Evolutionary conservation across 2,329 filamentous ascomycete species (phyloP).

Genomic region (Ascosphaera apis): DNA sequence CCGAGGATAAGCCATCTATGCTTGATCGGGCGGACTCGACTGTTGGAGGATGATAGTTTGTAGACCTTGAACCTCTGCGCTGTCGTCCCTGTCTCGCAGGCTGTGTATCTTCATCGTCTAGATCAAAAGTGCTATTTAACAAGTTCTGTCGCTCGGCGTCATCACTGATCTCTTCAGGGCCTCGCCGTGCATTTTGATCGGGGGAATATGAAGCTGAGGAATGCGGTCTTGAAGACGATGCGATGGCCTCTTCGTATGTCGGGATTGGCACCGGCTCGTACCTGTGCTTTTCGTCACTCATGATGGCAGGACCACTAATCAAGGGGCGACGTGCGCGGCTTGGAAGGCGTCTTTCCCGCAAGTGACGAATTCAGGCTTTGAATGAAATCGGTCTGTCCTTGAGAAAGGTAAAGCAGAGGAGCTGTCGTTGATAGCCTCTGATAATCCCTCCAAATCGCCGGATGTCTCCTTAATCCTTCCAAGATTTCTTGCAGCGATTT

Average conservation of each 20-base stretch:
- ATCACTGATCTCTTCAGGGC: slow-evolving; percentile 38
- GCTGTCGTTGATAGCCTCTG: no score
- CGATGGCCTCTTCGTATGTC: slow-evolving; percentile 52
- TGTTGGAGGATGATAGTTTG: slow-evolving; percentile 54
- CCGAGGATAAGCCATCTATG: slow-evolving; percentile 24
- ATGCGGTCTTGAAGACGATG: slow-evolving; percentile 31
- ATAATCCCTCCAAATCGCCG: no score
- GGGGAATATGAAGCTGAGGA: slow-evolving; percentile 6
- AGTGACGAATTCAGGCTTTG: no score
- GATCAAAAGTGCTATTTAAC: slow-evolving; percentile 24
- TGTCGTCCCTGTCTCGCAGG: slow-evolving; percentile 19
- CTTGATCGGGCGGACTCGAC: slow-evolving; percentile 55
- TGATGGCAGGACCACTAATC: slow-evolving; percentile 9
- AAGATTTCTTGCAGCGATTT: no score
- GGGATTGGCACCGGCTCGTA: slow-evolving; percentile 51
- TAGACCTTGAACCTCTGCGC: slow-evolving; percentile 5
- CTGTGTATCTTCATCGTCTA: slow-evolving; percentile 11
- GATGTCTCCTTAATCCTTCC: no score
- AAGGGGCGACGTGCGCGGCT: background rate
- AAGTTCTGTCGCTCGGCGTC: slow-evolving; percentile 60
- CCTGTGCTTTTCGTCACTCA: slow-evolving; percentile 30
- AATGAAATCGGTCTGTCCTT: no score
- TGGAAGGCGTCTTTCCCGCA: no score
- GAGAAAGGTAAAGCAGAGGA: no score
- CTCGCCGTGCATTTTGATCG: slow-evolving; percentile 12